phyloP scores from a whole-genome alignment of 306 rosid genomes.

The Quercus parvula region DNA sequence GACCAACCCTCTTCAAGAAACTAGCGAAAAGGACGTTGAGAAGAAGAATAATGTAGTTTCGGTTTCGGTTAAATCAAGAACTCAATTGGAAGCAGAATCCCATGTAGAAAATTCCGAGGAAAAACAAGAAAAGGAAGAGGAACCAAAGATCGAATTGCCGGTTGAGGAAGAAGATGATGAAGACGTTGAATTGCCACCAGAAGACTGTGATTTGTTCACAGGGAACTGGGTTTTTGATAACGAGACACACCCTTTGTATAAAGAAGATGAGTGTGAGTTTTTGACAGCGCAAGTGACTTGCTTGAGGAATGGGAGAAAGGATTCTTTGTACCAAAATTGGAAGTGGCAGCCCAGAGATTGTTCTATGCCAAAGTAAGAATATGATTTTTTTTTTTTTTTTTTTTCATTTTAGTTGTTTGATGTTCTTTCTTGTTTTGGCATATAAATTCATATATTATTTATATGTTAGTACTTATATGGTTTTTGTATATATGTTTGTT shows the following conservation, averaged over 20 bases:
- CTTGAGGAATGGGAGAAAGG: slow-evolving; percentile 82
- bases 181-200: slow-evolving; percentile 66
- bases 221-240: slow-evolving; percentile 91
- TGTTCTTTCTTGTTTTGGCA: not conserved
- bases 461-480: not conserved
- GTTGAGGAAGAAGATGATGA: slow-evolving; percentile 28
- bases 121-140: slow-evolving; percentile 37
- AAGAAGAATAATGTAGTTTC: slow-evolving; percentile 18
- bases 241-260: slow-evolving; percentile 68
- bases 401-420: not conserved
- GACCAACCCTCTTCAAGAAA: slow-evolving; percentile 16
- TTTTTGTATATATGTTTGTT: not conserved
- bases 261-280: slow-evolving; percentile 84
- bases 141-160: slow-evolving; percentile 42
- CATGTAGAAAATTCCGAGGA: slow-evolving; percentile 36
- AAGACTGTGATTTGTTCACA: slow-evolving; percentile 78
- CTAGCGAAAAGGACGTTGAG: slow-evolving; percentile 6
- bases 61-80: slow-evolving; percentile 34
- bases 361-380: slow-evolving; percentile 71
- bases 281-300: slow-evolving; percentile 87
- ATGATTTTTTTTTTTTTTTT: not conserved
- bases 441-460: not conserved
- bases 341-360: slow-evolving; percentile 94
- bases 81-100: slow-evolving; percentile 34
- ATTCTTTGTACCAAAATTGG: slow-evolving; percentile 85